A percentile compares a stretch with the other conserved stretches of the same genome.
These are phyloP conservation scores for Acorus calamus DNA, from an alignment of 106 monocot species.

Conservation along the genomic window DNA sequence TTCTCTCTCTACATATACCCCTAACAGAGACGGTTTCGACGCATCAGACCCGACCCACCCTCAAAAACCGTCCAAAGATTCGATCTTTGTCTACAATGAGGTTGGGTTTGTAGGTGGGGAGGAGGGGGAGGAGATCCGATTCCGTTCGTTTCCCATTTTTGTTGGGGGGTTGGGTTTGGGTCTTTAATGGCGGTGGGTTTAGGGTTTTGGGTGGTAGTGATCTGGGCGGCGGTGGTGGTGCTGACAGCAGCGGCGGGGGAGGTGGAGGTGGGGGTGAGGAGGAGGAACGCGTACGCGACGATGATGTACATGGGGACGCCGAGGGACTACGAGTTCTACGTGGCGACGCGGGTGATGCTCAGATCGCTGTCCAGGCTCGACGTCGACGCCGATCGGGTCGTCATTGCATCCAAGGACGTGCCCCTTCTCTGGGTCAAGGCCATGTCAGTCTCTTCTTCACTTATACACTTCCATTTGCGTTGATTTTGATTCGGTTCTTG, in stretches of 20 bases:
- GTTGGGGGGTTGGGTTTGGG: neutral
- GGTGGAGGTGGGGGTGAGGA: conserved; percentile 1
- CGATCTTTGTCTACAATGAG: no score
- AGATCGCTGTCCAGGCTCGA: conserved; percentile 52
- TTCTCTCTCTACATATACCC: no score
- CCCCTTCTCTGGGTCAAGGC: conserved; percentile 51
- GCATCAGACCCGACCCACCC: no score
- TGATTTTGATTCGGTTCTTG: no score
- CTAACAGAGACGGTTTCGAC: no score
- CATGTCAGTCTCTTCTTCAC: conserved; percentile 26
- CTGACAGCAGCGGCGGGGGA: conserved; percentile 4
- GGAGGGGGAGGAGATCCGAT: no score
- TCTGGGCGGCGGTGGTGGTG: conserved; percentile 1
- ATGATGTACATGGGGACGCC: conserved; percentile 99
- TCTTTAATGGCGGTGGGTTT: neutral
- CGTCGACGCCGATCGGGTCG: conserved; percentile 86
- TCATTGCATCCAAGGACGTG: conserved; percentile 89
- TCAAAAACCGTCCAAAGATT: no score
- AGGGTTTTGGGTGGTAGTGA: conserved; percentile 9
- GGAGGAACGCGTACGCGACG: conserved; percentile 71
- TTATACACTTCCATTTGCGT: no score
- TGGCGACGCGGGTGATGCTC: conserved; percentile 87
- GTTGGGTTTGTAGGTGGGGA: no score
- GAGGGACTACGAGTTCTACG: conserved; percentile 98
- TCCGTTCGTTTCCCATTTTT: no score